Conservation (phyloP, 75 land plant species). For the Cupressus sempervirens region DNA sequence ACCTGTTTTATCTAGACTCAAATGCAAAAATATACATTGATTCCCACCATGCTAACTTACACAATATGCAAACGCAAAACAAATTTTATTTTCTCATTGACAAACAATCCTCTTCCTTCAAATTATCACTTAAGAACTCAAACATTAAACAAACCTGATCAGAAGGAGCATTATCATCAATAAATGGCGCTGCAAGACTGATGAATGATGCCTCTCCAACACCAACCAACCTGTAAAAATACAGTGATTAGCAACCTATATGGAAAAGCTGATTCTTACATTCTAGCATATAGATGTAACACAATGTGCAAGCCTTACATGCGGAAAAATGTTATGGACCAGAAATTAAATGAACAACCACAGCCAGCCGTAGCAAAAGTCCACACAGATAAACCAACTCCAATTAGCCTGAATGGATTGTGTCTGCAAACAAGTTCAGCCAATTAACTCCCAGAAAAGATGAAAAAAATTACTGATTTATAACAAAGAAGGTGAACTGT, state of each 20-base stretch:
- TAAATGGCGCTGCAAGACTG: constrained; percentile 96
- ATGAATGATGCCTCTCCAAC: constrained; percentile 97
- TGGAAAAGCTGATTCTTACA: neutral
- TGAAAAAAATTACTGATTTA: neutral
- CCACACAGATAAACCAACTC: constrained; percentile 94
- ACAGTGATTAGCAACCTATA: neutral
- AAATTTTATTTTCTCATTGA: neutral
- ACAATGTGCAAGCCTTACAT: constrained; percentile 51
- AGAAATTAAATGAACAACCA: constrained; percentile 80
- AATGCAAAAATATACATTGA: neutral
- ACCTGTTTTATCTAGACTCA: neutral
- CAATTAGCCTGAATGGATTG: constrained; percentile 94
- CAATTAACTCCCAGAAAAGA: neutral
- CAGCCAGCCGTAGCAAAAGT: constrained; percentile 85
- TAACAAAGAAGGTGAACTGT: neutral
- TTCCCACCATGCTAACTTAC: neutral
- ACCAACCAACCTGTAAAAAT: constrained; percentile 71
- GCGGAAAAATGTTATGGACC: constrained; percentile 77
- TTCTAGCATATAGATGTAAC: neutral
- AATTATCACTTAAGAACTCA: neutral
- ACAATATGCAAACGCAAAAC: neutral
- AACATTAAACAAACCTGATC: constrained; percentile 46
- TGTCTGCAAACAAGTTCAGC: constrained; percentile 36
- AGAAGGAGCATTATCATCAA: constrained; percentile 87
- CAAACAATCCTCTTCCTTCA: neutral